Base-by-base conservation (phyloP, 2,329 filamentous ascomycete genomes). In the Aspergillus flavus region DNA sequence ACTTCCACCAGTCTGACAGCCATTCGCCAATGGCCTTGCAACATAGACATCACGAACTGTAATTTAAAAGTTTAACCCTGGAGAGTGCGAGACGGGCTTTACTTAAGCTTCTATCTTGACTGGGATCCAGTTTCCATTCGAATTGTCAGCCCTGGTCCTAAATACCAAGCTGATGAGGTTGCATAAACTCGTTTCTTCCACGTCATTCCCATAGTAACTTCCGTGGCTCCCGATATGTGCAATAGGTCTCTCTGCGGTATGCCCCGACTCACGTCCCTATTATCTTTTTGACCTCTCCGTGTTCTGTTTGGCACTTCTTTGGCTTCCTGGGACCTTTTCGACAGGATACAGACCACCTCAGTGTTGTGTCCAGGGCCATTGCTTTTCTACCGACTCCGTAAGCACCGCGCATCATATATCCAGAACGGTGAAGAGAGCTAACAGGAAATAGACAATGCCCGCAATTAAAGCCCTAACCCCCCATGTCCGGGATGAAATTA, bases 401-500 rank as follows among this genome's bases (percentile, higher is more conserved):
- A 36, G 32, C 30, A 53, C n/a, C 19, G 12, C 45, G 21, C 6
- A 7, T 16, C 4, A 23, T 16, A 6, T 48, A 14, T 6, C 21
- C 58, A 34, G 11, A 23, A 53, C n/a, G 9, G 48, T 41, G 39
- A 4, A 58, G 34, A 43, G 12, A 10, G 23, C 50, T 56, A 54
- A 57, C 16, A 19, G 14, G 2, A 32, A 5, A 21, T 32, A 58
- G 62, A 66, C 50, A 34, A 70, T 77, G 75, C 64, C 74, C 39
- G 68, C 72, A 30, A 68, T 75, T 62, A 64, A 30, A 21, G 57
- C 23, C 62, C 65, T 46, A 57, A 62, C 57, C 36, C 67, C 21
- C 64, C 60, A 34, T 58, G 68, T 54, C 75, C 30, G 30, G 32
- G 5, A 23, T 14, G 10, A 78, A 58, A 69, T 87, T 65, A 73